phyloP scores from a whole-genome alignment of 78 protist genomes.

The Dictyostelium firmibasis region DNA sequence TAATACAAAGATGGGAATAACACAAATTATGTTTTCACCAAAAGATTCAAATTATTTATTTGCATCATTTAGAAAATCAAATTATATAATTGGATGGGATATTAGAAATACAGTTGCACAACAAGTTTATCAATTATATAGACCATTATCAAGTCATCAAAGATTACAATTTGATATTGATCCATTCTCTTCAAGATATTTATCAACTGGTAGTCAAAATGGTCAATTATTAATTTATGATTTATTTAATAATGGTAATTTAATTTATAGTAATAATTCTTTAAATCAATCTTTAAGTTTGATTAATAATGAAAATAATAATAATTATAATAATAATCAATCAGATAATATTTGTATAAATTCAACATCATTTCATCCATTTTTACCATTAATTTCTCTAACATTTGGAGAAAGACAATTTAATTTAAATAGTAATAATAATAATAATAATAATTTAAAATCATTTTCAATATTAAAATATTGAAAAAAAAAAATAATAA shows the following conservation, averaged over 20 bases:
- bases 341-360: neutral
- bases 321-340: neutral
- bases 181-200: conserved; percentile 16
- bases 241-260: neutral
- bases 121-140: neutral
- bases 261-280: neutral
- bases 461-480: neutral
- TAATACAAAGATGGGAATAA: neutral
- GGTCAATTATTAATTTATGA: conserved; percentile 38
- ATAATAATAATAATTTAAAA: neutral
- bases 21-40: conserved; percentile 27
- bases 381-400: neutral
- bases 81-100: conserved; percentile 64
- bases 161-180: conserved; percentile 49
- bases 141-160: conserved; percentile 27
- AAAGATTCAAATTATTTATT: conserved; percentile 35
- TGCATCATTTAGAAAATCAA: conserved; percentile 62
- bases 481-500: neutral
- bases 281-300: neutral
- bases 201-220: conserved; percentile 44
- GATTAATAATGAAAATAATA: neutral
- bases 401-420: conserved; percentile 48
- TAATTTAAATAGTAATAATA: neutral
- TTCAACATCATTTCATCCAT: conserved; percentile 29
- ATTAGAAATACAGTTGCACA: conserved; percentile 22